Base-by-base conservation (phyloP, 2,329 filamentous ascomycete genomes). In the Aspergillus sp. region DNA sequence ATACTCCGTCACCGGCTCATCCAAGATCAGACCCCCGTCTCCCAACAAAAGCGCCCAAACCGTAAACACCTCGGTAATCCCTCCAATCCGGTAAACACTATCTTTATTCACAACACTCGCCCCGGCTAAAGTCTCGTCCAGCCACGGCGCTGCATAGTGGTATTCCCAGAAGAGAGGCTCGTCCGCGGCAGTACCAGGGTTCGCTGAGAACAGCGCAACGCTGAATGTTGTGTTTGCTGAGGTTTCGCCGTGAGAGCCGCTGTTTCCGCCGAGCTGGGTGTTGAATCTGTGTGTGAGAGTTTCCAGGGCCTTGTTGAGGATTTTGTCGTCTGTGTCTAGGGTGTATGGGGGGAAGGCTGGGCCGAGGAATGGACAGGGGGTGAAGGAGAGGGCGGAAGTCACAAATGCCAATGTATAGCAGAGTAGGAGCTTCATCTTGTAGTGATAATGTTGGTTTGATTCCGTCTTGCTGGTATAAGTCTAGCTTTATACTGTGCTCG, bases 1-100 rank as follows among this genome's bases (percentile, higher is more conserved):
- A 50, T 73, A 74, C 13, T 76, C 75, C 1, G 72, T 71, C 12
- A 79, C 66, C 3, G 74, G 75, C 5, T 78, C 73, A 51, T 74
- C 73, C 66, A 71, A 74, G 34, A 71, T 61, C 1, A 59, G 49
- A 24, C 75, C 73, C 0, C 75, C 75, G 17, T 76, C 73, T 1
- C 75, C 75, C 0, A 79, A 66, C 37, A 49, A 30, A 22, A 75
- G 73, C 0, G 68, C 68, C 59, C 75, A 66, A 5, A 76, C 67
- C 0, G 73, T 77, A 45, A 73, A 74, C 5, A 77, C 57, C 56
- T 78, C 73, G 6, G 70, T 75, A 11, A 79, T 60, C 17, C 75
- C 76, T 19, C 74, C 69, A 19, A 66, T 61, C 15, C 69, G 64
- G 49, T 68, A 69, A 9, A 70, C 51, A 17, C 66, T 69, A 22